Percentiles rank a stretch among this genome's conserved stretches.
Evolutionary conservation across 192 early-diverging fungal genomes (phyloP).

Genomic region (Coemansia sp.): DNA sequence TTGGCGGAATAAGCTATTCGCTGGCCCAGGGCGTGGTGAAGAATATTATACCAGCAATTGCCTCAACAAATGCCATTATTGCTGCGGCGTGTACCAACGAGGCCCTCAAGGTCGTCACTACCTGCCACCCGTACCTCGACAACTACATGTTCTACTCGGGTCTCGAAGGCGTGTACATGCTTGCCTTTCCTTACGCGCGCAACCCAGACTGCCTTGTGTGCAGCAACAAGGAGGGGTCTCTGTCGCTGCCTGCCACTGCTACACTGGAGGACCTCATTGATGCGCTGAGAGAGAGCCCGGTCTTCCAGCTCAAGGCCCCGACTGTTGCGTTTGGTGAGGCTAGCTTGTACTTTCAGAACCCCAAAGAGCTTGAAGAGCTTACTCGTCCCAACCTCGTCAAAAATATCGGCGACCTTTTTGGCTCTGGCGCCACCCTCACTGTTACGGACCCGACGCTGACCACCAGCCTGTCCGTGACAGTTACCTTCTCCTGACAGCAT

Average conservation of each 20-base stretch:
- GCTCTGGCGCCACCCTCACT: slow-evolving; percentile 66
- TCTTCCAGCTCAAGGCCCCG: slow-evolving; percentile 83
- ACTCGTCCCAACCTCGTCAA: slow-evolving; percentile 86
- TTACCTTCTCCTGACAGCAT: slow-evolving; percentile 23
- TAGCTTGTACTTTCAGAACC: slow-evolving; percentile 86
- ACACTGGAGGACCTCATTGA: slow-evolving; percentile 85
- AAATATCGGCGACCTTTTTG: slow-evolving; percentile 60
- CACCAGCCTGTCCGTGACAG: slow-evolving; percentile 40
- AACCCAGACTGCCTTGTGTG: slow-evolving; percentile 92
- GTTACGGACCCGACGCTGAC: slow-evolving; percentile 72
- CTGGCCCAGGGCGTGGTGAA: slow-evolving; percentile 97
- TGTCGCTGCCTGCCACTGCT: slow-evolving; percentile 53
- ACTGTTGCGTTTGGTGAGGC: slow-evolving; percentile 59
- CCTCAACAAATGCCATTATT: slow-evolving; percentile 81
- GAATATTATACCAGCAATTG: slow-evolving; percentile 98
- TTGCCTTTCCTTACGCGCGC: slow-evolving; percentile 79
- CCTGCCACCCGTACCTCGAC: slow-evolving; percentile 70
- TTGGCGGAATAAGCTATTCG: slow-evolving; percentile 83
- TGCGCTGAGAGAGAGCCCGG: slow-evolving; percentile 66
- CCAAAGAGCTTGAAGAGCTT: slow-evolving; percentile 68
- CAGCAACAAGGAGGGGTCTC: slow-evolving; percentile 57
- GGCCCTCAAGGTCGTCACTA: slow-evolving; percentile 87
- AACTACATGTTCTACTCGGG: slow-evolving; percentile 99
- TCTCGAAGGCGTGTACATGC: slow-evolving; percentile 85
- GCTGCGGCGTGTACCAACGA: slow-evolving; percentile 91